Base-by-base conservation (phyloP, 805 yeast species). In the Zygosaccharomyces gambellarensis region DNA sequence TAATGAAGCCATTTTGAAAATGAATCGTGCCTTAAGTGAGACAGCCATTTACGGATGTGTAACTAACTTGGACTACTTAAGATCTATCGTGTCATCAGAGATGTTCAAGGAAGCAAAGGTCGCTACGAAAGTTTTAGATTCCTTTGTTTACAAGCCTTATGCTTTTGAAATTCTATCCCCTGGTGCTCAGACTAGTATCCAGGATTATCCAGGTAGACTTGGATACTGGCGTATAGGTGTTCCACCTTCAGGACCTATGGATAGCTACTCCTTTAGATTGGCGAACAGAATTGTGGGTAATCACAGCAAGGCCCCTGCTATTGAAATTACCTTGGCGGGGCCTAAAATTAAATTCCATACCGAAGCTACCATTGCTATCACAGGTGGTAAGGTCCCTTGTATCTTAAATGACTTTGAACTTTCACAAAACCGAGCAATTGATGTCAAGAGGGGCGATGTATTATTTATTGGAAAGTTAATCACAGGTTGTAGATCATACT, bases 201-300 rank as follows among this genome's bases (percentile, higher is more conserved):
- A 92, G 72, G 99, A 94, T 69, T 94, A 83, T 68, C 95, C 96
- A 14, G 96, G 95, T 46, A 83, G 99, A 73, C 75, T 75, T 47
- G 85, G 89, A n/a, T 67, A 77, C 52, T 72, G 76, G 76, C 69
- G 74, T 60, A 65, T 72, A 48, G 99, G 99, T 67, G 98, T 92
- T 48, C 99, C 99, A 23, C 98, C 98, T 6, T 88, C 96, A 36
- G 99, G 99, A 41, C 97, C 98, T 51, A 94, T 92, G 98, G 99
- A 92, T 70, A 80, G 83, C 52, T 90, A 83, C 61, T 83, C 97
- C 4, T 90, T 90, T 74, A 78, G 97, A 61, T 67, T 88, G 54
- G 97, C 96, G 19, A 92, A 92, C 73, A 75, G 86, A 64, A 81
- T 88, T 61, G 98, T 92, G 40, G 98, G 97, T 52, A 94, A 92